Evolutionary conservation across 352 stramenopile genomes (phyloP), one percentile per base, ranked within the genome.

Genomic region (Globisporangium cylindrosporum): DNA sequence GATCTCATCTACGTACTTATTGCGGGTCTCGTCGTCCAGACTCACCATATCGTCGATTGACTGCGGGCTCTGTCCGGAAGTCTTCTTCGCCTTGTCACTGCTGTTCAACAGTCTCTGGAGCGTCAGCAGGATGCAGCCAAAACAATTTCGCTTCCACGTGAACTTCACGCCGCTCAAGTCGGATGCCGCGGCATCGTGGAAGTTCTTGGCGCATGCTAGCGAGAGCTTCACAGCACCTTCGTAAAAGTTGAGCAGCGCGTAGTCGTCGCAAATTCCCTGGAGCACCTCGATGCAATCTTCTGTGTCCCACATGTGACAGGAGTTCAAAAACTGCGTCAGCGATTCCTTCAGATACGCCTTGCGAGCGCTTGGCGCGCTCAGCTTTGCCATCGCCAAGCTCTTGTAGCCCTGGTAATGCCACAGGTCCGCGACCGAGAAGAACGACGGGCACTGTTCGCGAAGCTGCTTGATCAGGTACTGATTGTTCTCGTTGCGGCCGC

Each of bases 371-470:
- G 85, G 76, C 0, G 85, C 84, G 51, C 85, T 90, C 20, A 95
- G 70, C 64, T 93, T 92, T 0, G 88, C 88, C 67, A 84, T 86
- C 7, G 86, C 88, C n/a, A 95, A 65, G 29, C 80, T 90, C 76
- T 90, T 88, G 74, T 93, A 94, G 9, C 88, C 88, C 58, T 95
- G 88, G 69, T 93, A 94, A 67, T 93, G 83, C 76, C 82, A 92
- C 54, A 93, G 60, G 36, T 95, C 88, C 24, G 81, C 79, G 27
- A 94, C 85, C 3, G 83, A 91, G 65, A 95, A 95, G 66, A 89
- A 93, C 22, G 84, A 89, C 20, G 88, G 88, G 41, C 88, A 94
- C 74, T 95, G 84, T 43, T 92, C 83, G 9, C 82, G 83, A n/a
- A 95, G 78, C 62, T 93, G 86, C 71, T 92, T 88, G 27, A 94